Percentiles rank a stretch among this genome's conserved stretches.
Conservation (phyloP, 148 eudicot species). For the Pouteria glomerata region DNA sequence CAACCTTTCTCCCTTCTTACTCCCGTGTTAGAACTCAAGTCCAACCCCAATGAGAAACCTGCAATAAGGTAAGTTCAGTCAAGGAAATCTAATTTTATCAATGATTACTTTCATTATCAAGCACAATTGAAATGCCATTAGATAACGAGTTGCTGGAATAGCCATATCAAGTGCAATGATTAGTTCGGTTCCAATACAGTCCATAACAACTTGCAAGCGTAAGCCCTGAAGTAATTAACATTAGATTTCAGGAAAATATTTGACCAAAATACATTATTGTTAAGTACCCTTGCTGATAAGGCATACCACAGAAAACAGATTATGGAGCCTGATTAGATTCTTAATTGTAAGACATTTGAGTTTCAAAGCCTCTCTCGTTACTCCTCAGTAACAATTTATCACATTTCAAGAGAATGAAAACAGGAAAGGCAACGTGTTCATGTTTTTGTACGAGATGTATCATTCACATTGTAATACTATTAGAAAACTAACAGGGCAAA, state of each 20-base stretch:
- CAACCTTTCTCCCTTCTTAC: slow-evolving; percentile 31
- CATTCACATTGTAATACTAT: not conserved
- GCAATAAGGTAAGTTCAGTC: slow-evolving; percentile 16
- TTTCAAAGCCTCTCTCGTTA: not conserved
- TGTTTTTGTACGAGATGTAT: not conserved
- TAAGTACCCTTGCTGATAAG: not conserved
- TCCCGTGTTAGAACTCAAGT: slow-evolving; percentile 32
- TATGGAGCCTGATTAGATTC: not conserved
- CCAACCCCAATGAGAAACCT: slow-evolving; percentile 67
- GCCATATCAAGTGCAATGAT: not conserved
- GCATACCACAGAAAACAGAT: not conserved
- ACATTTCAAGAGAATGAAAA: not conserved
- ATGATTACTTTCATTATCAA: not conserved
- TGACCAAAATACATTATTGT: not conserved
- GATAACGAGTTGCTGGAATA: not conserved
- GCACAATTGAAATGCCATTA: not conserved
- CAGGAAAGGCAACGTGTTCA: not conserved
- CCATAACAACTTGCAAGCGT: too few species aligned
- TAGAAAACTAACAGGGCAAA: not conserved
- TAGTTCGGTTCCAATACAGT: too few species aligned
- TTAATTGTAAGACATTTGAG: not conserved
- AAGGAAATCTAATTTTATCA: too few species aligned
- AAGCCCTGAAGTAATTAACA: too few species aligned
- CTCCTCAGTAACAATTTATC: not conserved
- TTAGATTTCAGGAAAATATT: not conserved